Base-by-base conservation (phyloP, 768 basidiomycete species). In the Lentinula detonsa region DNA sequence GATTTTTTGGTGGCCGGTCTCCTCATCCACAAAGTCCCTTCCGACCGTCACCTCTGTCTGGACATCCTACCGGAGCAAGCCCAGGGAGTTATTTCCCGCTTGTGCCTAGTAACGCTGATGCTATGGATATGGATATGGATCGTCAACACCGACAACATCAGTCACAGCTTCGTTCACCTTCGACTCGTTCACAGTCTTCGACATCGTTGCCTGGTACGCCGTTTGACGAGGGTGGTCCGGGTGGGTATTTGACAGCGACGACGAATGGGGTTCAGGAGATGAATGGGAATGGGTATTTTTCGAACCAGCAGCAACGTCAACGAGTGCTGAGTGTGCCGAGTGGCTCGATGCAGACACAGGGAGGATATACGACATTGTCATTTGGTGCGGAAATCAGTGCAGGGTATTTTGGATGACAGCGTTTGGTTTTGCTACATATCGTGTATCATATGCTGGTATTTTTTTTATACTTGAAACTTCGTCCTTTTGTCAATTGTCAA, bases 281-380 rank as follows among this genome's bases (percentile, higher is more conserved):
- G 83, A 82, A 53, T 82, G 84, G 59, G 78, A 81, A 55, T 83
- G 46, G 46, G 1, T 48, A 21, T 18, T 48, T 48, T 10, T 48
- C 46, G 46, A n/a, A 48, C 6, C 46, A 48, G 8, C 46, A 48
- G 46, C 46, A 48, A 85, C 63, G 71, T 73, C 18, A 79, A 82
- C 42, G 74, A 75, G n/a, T 83, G 83, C 61, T 73, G 39, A 84
- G 40, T 35, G 55, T 37, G 34, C 35, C 40, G 16, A 23, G 83
- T 34, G 71, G 90, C 43, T 84, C 88, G 4, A 92, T 69, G 90
- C 87, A 90, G 21, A 96, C 98, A 87, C 78, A 98, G 42, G 94
- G 96, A 68, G 93, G 93, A 3, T 95, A 48, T 7, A 11, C 46
- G 9, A 9, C 18, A 2, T 28, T 28, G 28, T 28, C 28, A 28